Evolutionary conservation across 2,329 filamentous ascomycete genomes (phyloP).

Genomic region (Neofusicoccum laricinum): DNA sequence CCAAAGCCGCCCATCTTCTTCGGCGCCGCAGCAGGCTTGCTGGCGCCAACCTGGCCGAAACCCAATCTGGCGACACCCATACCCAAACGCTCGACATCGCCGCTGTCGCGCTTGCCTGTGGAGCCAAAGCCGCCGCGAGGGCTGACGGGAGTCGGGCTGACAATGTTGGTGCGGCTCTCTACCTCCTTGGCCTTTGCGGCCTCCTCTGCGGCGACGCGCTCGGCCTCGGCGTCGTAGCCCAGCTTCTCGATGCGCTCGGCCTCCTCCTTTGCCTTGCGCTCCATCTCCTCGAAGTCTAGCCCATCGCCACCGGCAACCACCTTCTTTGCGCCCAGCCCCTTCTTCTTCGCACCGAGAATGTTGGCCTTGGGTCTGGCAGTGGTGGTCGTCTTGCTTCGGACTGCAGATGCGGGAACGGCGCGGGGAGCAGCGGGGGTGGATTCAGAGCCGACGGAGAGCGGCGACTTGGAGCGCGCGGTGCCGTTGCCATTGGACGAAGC

Average conservation of each 20-base stretch:
- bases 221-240: conserved; percentile 91
- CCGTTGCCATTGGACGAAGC: conserved; percentile 62
- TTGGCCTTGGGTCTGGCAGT: conserved; percentile 74
- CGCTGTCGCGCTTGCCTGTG: conserved; percentile 57
- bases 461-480: conserved; percentile 73
- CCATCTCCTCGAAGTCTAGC: conserved; percentile 93
- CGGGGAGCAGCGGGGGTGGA: conserved; percentile 60
- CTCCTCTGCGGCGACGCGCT: conserved; percentile 53
- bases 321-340: conserved; percentile 65
- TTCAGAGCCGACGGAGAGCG: conserved; percentile 56
- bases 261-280: conserved; percentile 96
- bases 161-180: conserved; percentile 53
- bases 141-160: conserved; percentile 73
- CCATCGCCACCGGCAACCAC: conserved; percentile 53
- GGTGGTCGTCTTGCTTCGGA: conserved; percentile 66
- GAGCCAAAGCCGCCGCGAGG: conserved; percentile 63
- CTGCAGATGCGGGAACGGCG: conserved; percentile 73
- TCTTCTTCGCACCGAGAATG: conserved; percentile 75
- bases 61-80: conserved; percentile 85
- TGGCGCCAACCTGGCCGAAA: conserved; percentile 77
- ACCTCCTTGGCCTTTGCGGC: conserved; percentile 38
- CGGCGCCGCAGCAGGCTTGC: conserved; percentile 57
- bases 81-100: conserved; percentile 83
- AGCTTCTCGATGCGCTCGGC: conserved; percentile 93
- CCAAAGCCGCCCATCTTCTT: conserved; percentile 89